Percentiles rank a stretch among this genome's conserved stretches.
Evolutionary conservation across 495 filamentous ascomycete species (phyloP).

Genomic region (Tuber brumale): DNA sequence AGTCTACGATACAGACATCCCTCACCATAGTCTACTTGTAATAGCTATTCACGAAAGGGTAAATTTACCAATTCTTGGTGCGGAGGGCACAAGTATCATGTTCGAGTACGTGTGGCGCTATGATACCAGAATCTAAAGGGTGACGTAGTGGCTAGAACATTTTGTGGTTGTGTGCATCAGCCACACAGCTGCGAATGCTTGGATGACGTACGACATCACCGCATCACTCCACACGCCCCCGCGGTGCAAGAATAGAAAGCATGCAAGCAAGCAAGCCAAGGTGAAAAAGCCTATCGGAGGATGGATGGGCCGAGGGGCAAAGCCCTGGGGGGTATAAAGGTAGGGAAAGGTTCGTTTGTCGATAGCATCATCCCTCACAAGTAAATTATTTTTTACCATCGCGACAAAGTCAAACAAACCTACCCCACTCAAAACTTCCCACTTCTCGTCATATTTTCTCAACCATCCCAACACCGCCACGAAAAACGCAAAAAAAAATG

Average conservation of each 20-base stretch:
- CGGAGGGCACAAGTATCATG: background rate
- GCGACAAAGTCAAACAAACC: background rate
- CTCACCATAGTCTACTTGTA: too few relatives aligned
- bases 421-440: background rate
- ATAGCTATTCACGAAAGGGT: background rate
- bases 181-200: background rate
- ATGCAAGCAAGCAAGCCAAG: background rate
- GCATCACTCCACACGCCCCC: background rate
- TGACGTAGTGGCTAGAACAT: background rate
- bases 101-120: too few relatives aligned
- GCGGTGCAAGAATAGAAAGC: background rate
- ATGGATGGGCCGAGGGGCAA: background rate
- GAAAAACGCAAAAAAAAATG: background rate
- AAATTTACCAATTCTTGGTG: background rate
- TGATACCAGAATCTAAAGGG: background rate
- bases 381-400: background rate
- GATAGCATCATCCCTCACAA: background rate
- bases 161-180: background rate
- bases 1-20: too few relatives aligned
- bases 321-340: background rate
- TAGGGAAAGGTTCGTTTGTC: background rate
- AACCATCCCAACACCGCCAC: background rate
- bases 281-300: background rate
- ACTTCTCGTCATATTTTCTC: background rate
- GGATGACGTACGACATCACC: background rate